Evolutionary conservation across 257 asterid species (phyloP).

Genomic region (Euphrasia confusa): DNA sequence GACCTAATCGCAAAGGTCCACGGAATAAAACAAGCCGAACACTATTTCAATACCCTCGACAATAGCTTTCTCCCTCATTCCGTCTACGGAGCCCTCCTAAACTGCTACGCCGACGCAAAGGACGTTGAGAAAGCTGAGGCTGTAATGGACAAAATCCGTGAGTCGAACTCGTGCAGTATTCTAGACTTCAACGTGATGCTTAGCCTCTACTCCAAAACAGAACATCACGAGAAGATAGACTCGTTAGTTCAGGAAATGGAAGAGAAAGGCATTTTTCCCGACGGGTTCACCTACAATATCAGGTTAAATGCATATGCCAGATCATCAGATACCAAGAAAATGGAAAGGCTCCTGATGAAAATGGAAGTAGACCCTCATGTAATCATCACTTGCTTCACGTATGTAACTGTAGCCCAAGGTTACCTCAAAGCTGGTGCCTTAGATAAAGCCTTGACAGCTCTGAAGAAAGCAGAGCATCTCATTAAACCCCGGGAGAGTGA

Average conservation of each 20-base stretch:
- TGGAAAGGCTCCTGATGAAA: conserved; percentile 45
- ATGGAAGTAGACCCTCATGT: conserved; percentile 46
- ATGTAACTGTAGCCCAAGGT: conserved; percentile 39
- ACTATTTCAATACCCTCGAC: conserved; percentile 26
- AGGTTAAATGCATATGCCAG: conserved; percentile 32
- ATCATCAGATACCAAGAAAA: conserved; percentile 26
- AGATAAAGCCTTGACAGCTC: conserved; percentile 27
- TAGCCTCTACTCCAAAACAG: conserved; percentile 32
- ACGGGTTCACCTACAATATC: conserved; percentile 28
- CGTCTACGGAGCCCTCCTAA: conserved; percentile 25
- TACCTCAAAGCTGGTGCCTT: conserved; percentile 34
- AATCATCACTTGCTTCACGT: conserved; percentile 14
- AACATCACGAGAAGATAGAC: conserved; percentile 30
- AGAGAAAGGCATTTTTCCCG: conserved; percentile 27
- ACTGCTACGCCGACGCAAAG: conserved; percentile 24
- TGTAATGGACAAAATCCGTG: conserved; percentile 22
- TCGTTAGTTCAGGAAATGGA: conserved; percentile 42
- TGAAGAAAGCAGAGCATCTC: conserved; percentile 35
- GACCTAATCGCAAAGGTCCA: conserved; percentile 30
- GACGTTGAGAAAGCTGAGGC: conserved; percentile 31
- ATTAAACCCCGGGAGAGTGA: conserved; percentile 10
- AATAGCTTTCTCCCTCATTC: neutral
- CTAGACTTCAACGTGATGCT: conserved; percentile 36
- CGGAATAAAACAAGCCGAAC: conserved; percentile 26
- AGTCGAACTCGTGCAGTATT: neutral